Base-by-base conservation (phyloP, 305 asterid genomes). In the Solanum chacoense region DNA sequence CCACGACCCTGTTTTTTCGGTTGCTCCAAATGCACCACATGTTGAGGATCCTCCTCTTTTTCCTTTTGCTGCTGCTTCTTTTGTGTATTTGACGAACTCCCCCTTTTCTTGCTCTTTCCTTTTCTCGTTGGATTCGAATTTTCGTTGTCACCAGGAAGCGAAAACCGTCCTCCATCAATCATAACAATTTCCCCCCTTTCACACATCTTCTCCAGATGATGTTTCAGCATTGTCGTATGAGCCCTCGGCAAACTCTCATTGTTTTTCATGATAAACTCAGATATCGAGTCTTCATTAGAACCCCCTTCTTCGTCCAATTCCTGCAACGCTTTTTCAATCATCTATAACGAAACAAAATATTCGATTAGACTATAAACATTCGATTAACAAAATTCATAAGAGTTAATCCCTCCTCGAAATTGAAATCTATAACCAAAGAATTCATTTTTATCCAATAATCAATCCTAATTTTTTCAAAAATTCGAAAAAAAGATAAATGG, bases 261-360 rank as follows among this genome's bases (percentile, higher is more conserved):
- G 67, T 92, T 88, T 24, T 72, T 72, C 84, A 31, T 12, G 69
- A 95, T 94, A 50, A 91, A 90, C 74, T 91, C 85, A 22, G 95
- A 94, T 83, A 94, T 93, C 11, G 92, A 90, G 90, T 90, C 94
- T 86, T 91, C 94, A 63, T 84, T 92, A 2, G 94, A 92, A 85
- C 94, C 96, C 16, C 93, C 91, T 65, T 90, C 91, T 91, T 88
- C 92, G 35, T 92, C 90, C 92, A 94, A 87, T 89, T 80, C 77
- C 37, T 28, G 75, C 72, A 94, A 90, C 10, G 95, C 96, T 77
- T 89, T 80, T 84, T 90, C 90, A 90, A 95, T 93, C 97, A 94
- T 95, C 96, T 94, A 89, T 65, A 88, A 14, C 87, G 77, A 75
- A 76, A 88, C 16, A 32, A 9, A 73, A 28, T 6, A 59, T 20